Evolutionary conservation across 73 alveolate genomes (phyloP).

Genomic region (Durusdinium trenchii): DNA sequence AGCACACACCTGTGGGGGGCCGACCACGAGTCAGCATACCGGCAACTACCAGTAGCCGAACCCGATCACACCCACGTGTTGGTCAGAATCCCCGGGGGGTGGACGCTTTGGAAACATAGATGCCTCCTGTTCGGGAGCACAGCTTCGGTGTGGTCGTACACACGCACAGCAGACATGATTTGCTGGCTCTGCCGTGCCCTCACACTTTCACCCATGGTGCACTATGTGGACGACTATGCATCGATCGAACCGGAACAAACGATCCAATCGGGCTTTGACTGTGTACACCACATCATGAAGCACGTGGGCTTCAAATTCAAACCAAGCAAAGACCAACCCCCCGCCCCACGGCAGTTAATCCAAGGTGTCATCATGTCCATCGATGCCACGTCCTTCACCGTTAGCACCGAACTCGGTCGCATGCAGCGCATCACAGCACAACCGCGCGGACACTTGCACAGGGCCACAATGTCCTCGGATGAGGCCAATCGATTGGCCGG

Average conservation of each 20-base stretch:
- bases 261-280: background rate
- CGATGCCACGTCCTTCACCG: background rate
- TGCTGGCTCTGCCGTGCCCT: background rate
- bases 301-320: no score
- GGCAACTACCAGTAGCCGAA: background rate
- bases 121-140: background rate
- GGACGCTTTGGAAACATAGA: background rate
- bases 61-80: background rate
- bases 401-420: background rate
- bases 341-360: background rate
- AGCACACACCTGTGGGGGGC: background rate
- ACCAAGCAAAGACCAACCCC: no score
- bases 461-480: no score
- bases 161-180: background rate
- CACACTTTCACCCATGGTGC: background rate
- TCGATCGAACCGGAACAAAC: background rate
- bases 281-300: background rate
- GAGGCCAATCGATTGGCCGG: no score
- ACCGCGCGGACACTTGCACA: no score
- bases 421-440: no score
- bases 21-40: constrained; percentile 39
- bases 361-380: no score
- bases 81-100: background rate
- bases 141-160: background rate
- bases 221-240: constrained; percentile 50